Evolutionary conservation across 345 rosid species (phyloP).

Genomic region (Eucalyptus curtisii): DNA sequence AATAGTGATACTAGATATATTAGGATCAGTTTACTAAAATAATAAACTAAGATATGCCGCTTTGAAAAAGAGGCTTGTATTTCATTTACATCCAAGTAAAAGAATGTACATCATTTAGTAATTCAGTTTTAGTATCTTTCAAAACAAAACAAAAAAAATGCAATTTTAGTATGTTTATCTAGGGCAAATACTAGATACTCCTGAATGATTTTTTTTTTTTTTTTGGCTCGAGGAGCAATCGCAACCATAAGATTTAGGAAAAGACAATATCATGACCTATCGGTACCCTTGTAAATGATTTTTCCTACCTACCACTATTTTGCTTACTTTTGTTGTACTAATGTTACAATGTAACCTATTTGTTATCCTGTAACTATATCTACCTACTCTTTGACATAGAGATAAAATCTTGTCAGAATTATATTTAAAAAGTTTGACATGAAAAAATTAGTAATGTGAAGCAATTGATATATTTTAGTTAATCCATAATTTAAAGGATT

Average conservation of each 20-base stretch:
- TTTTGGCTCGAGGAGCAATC: background rate
- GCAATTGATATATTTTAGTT: background rate
- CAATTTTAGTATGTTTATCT: background rate
- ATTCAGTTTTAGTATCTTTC: background rate
- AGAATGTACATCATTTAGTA: background rate
- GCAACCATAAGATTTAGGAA: background rate
- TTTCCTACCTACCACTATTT: background rate
- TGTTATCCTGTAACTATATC: background rate
- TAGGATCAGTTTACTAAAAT: background rate
- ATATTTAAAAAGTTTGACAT: fast-evolving
- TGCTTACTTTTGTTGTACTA: background rate
- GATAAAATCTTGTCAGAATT: background rate
- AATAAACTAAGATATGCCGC: background rate
- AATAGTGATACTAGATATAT: background rate
- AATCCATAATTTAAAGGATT: background rate
- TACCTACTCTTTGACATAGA: background rate
- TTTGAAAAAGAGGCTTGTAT: background rate
- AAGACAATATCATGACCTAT: background rate
- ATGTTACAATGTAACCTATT: background rate
- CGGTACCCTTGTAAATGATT: background rate
- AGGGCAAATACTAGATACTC: background rate
- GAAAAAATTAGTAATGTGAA: background rate
- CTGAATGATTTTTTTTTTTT: background rate
- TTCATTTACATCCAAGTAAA: too few relatives aligned
- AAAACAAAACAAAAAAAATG: background rate